A percentile compares a stretch with the other conserved stretches of the same genome.
Evolutionary conservation across 805 yeast species (phyloP).

Genomic region (Brettanomyces bruxellensis): DNA sequence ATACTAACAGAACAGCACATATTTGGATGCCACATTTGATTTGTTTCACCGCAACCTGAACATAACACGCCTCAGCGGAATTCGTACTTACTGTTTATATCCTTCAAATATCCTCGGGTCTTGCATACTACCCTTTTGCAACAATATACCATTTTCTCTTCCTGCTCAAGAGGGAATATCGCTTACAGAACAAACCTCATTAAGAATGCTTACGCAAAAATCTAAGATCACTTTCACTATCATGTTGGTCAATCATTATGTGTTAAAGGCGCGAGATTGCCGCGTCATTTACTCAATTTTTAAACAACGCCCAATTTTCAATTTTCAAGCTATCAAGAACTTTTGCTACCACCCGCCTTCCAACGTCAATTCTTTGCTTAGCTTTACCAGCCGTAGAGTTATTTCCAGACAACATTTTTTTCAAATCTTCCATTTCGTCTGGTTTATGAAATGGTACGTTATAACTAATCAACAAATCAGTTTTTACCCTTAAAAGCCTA

Average conservation of each 20-base stretch:
- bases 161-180: too few relatives aligned
- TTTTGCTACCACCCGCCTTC: slow-evolving; percentile 16
- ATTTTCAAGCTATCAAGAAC: slow-evolving; percentile 26
- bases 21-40: too few relatives aligned
- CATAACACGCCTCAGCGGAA: too few relatives aligned
- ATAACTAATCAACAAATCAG: slow-evolving; percentile 55
- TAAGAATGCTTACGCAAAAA: too few relatives aligned
- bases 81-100: too few relatives aligned
- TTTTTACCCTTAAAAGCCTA: slow-evolving; percentile 38
- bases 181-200: too few relatives aligned
- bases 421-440: slow-evolving; percentile 20
- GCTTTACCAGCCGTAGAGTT: slow-evolving; percentile 13
- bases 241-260: slow-evolving; percentile 2
- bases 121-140: too few relatives aligned
- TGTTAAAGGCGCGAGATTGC: slow-evolving; percentile 40
- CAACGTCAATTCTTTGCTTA: slow-evolving; percentile 20
- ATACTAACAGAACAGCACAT: too few relatives aligned
- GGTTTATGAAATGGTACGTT: slow-evolving; percentile 43
- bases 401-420: slow-evolving; percentile 6
- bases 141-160: too few relatives aligned
- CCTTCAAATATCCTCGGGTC: too few relatives aligned
- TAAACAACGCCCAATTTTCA: slow-evolving; percentile 40
- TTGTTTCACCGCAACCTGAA: too few relatives aligned
- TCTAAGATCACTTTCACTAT: too few relatives aligned
- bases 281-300: slow-evolving; percentile 11